Percentiles rank a stretch among this genome's conserved stretches.
phyloP scores from a whole-genome alignment of 352 stramenopile genomes.

The Phytophthora boehmeriae region DNA sequence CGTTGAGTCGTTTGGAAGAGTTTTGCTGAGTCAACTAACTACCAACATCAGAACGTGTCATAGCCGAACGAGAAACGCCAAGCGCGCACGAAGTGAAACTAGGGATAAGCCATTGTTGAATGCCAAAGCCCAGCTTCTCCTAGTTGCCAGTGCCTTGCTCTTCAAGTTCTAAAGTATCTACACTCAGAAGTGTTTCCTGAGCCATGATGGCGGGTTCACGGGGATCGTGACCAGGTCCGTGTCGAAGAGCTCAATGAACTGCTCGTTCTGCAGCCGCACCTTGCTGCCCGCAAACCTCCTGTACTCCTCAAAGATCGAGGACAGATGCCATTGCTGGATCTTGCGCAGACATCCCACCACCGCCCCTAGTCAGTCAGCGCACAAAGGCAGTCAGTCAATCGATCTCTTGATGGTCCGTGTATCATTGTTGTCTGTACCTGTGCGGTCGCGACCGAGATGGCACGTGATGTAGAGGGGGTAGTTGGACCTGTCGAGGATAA shows the following conservation, averaged over 20 bases:
- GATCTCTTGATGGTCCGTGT: background rate
- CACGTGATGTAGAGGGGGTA: conserved; percentile 93
- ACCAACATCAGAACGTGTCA: background rate
- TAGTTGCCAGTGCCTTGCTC: conserved; percentile 1
- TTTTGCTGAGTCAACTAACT: background rate
- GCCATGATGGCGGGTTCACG: conserved; percentile 72
- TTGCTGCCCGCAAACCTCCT: conserved; percentile 90
- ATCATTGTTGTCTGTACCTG: conserved; percentile 50
- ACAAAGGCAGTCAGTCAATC: background rate
- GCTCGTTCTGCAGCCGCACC: conserved; percentile 92
- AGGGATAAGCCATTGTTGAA: conserved; percentile 25
- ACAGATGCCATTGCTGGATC: conserved; percentile 93
- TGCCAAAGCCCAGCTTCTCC: conserved; percentile 25
- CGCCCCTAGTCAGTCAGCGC: conserved; percentile 46
- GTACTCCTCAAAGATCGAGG: conserved; percentile 94
- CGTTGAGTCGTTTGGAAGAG: background rate
- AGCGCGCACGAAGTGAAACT: conserved; percentile 5
- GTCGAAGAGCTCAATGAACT: conserved; percentile 96
- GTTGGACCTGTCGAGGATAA: conserved; percentile 89
- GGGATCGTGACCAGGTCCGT: conserved; percentile 91
- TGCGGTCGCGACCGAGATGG: conserved; percentile 90
- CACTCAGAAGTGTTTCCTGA: conserved; percentile 58
- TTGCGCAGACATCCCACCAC: conserved; percentile 92
- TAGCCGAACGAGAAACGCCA: background rate
- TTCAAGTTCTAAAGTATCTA: conserved; percentile 5